These are phyloP conservation scores for Botrytis tulipae DNA, from an alignment of 2,329 filamentous ascomycete species.

Conservation along the genomic window DNA sequence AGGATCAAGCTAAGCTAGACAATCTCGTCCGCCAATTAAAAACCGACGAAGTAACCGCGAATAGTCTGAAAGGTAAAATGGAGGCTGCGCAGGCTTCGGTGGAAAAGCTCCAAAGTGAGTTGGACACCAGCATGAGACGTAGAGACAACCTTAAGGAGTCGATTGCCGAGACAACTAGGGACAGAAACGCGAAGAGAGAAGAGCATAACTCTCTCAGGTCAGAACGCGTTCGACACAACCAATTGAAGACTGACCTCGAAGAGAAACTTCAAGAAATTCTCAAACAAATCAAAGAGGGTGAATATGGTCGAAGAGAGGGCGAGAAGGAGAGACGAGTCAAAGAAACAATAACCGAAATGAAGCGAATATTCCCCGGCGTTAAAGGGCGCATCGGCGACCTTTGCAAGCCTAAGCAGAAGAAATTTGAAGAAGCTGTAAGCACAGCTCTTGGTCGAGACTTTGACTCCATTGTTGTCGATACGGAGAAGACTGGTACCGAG, in stretches of 20 bases:
- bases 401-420: conserved; percentile 95
- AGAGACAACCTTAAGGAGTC: conserved; percentile 60
- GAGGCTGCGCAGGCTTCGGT: conserved; percentile 73
- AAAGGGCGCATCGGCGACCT: conserved; percentile 87
- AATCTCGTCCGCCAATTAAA: conserved; percentile 86
- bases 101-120: conserved; percentile 70
- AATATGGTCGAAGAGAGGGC: conserved; percentile 81
- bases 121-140: conserved; percentile 66
- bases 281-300: conserved; percentile 77
- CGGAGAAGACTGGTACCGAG: conserved; percentile 88
- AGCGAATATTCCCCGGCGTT: conserved; percentile 88
- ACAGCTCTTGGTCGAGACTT: conserved; percentile 91
- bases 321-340: conserved; percentile 76
- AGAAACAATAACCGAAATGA: conserved; percentile 81
- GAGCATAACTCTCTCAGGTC: conserved; percentile 83
- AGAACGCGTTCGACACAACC: conserved; percentile 75
- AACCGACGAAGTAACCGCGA: conserved; percentile 87
- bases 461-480: conserved; percentile 91
- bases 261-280: conserved; percentile 84
- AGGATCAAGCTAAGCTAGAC: conserved; percentile 79
- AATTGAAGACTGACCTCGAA: conserved; percentile 83
- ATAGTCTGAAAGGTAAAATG: conserved; percentile 84
- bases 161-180: conserved; percentile 66
- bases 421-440: conserved; percentile 89
- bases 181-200: conserved; percentile 88